These are phyloP conservation scores for Reutealis trisperma DNA, from an alignment of 345 rosid genomes.

Conservation along the genomic window DNA sequence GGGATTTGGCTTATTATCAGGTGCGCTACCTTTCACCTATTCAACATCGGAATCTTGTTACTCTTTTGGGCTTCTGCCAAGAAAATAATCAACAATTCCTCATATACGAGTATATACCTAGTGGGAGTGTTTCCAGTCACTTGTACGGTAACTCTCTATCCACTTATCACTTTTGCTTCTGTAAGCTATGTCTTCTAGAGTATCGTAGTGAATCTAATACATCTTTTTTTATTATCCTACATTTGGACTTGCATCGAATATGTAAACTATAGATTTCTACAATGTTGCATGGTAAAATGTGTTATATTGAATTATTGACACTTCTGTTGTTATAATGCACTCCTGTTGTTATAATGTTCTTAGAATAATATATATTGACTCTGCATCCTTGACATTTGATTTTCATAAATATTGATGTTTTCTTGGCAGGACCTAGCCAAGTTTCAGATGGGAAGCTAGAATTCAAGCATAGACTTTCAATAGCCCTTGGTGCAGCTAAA, in stretches of 20 bases:
- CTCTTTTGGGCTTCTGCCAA: constrained; percentile 91
- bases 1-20: constrained; percentile 38
- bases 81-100: constrained; percentile 78
- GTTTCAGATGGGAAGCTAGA: constrained; percentile 76
- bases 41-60: constrained; percentile 81
- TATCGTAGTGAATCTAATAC: background rate
- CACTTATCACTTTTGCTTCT: constrained; percentile 22
- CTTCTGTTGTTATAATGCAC: background rate
- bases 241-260: background rate
- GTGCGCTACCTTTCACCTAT: constrained; percentile 82
- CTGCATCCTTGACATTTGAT: background rate
- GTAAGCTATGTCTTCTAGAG: constrained; percentile 1
- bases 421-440: constrained; percentile 60
- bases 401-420: constrained; percentile 7
- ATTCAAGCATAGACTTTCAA: constrained; percentile 85
- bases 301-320: background rate
- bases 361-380: background rate
- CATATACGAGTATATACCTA: constrained; percentile 84
- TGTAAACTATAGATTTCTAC: too few relatives aligned
- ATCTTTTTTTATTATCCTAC: background rate
- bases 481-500: constrained; percentile 95
- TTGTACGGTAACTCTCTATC: constrained; percentile 92
- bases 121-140: constrained; percentile 97
- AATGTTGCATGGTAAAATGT: constrained; percentile 2
- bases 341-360: background rate